Conservation (phyloP, 495 filamentous ascomycete species). For the Aspergillus coremiiformis region DNA sequence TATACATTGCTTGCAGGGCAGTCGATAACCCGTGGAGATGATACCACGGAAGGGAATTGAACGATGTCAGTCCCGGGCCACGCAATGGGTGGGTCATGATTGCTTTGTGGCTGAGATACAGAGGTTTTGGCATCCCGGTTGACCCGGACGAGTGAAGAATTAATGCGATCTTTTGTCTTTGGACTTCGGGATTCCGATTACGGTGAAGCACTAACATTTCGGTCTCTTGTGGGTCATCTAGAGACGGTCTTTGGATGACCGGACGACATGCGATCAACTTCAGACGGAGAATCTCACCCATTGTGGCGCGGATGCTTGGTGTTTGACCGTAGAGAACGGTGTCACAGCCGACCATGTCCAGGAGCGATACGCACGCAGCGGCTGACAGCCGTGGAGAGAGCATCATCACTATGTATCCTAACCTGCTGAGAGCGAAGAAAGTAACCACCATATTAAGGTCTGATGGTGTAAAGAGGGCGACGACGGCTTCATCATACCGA, state of each 20-base stretch:
- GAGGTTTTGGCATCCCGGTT: conserved; percentile 51
- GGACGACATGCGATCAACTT: conserved; percentile 29
- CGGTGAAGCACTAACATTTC: conserved; percentile 28
- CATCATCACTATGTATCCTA: conserved; percentile 52
- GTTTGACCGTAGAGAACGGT: conserved; percentile 38
- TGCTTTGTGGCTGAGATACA: conserved; percentile 33
- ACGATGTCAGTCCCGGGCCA: conserved; percentile 36
- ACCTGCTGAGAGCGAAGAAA: conserved; percentile 50
- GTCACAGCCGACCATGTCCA: conserved; percentile 40
- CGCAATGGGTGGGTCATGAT: conserved; percentile 33
- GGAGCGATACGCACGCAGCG: conserved; percentile 44
- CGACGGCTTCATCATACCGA: conserved; percentile 26
- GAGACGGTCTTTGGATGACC: conserved; percentile 16
- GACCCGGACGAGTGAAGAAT: conserved; percentile 55
- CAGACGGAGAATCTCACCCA: conserved; percentile 34
- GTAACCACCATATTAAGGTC: conserved; percentile 50
- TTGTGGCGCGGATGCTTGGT: conserved; percentile 30
- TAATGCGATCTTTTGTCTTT: conserved; percentile 30
- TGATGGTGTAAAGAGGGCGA: conserved; percentile 49
- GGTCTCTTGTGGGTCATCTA: conserved; percentile 14
- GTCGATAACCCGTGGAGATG: conserved; percentile 45
- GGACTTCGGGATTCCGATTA: conserved; percentile 18
- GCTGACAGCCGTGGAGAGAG: conserved; percentile 51
- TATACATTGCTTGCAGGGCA: conserved; percentile 44
- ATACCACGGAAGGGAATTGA: conserved; percentile 50